Percentiles rank a stretch among this genome's conserved stretches.
Evolutionary conservation across 1,284 basidiomycete genomes (phyloP).

Genomic region (Moniliella sp.): DNA sequence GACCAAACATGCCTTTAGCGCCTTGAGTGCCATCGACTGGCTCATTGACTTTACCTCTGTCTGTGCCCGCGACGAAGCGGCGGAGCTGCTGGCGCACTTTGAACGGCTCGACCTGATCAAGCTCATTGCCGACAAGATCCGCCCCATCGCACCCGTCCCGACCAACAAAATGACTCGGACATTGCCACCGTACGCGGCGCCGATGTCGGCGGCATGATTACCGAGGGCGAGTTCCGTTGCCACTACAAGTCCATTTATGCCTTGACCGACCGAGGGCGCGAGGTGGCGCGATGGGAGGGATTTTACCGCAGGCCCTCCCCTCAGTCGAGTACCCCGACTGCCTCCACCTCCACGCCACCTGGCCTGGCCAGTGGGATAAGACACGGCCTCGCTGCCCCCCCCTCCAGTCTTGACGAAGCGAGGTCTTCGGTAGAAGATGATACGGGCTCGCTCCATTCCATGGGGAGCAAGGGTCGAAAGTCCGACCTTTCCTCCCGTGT

Average conservation of each 20-base stretch:
- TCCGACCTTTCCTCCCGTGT: no score
- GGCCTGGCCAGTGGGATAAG: no score
- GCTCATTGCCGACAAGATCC: conserved; percentile 44
- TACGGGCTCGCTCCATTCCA: no score
- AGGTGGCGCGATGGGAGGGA: conserved; percentile 49
- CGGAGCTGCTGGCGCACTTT: conserved; percentile 89
- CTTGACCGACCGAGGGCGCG: conserved; percentile 69
- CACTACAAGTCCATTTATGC: conserved; percentile 81
- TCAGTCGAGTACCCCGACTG: no score
- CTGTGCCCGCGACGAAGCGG: conserved; percentile 81
- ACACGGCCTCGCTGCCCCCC: no score
- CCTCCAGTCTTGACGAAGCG: no score
- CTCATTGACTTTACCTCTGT: conserved; percentile 89
- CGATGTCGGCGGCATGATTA: conserved; percentile 9
- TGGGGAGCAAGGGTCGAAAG: no score
- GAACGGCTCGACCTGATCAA: conserved; percentile 75
- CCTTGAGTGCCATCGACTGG: conserved; percentile 76
- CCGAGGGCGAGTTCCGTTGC: conserved; percentile 57
- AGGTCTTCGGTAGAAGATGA: no score
- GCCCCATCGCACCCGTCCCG: conserved; percentile 13
- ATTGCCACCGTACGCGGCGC: conserved; percentile 16
- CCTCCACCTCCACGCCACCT: no score
- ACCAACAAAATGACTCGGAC: conserved; percentile 12
- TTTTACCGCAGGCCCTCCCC: no score
- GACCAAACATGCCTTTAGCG: conserved; percentile 58